Evolutionary conservation across 2,329 filamentous ascomycete genomes (phyloP).

Genomic region (Venturia effusa): DNA sequence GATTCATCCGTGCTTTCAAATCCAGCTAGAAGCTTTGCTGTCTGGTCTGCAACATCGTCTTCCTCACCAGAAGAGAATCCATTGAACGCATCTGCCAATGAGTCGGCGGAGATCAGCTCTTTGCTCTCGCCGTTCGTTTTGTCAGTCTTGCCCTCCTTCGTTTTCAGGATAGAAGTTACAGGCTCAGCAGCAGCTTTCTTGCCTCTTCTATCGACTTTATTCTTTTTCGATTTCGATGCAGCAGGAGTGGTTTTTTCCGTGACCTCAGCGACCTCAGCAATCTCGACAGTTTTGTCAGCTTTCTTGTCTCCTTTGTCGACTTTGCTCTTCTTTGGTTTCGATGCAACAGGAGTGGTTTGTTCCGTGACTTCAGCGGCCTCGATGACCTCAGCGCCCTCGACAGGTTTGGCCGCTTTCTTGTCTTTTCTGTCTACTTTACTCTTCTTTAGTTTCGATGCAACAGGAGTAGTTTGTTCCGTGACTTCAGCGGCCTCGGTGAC

Average conservation of each 20-base stretch:
- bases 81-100: constrained; percentile 14
- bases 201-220: too few species aligned
- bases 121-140: constrained; percentile 15
- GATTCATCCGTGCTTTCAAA: constrained; percentile 38
- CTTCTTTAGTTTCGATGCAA: not conserved
- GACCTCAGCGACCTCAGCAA: not conserved
- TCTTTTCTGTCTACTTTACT: not conserved
- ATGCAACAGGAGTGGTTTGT: too few species aligned
- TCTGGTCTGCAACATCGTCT: constrained; percentile 25
- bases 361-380: not conserved
- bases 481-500: too few species aligned
- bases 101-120: constrained; percentile 17
- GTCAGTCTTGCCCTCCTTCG: constrained; percentile 8
- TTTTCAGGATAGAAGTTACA: constrained; percentile 1
- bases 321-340: too few species aligned
- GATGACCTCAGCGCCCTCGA: not conserved
- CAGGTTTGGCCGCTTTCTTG: not conserved
- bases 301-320: too few species aligned
- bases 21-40: constrained; percentile 38
- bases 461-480: constrained; percentile 5
- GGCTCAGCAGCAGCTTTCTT: not conserved
- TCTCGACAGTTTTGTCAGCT: not conserved
- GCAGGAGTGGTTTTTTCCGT: constrained; percentile 6
- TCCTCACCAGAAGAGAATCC: constrained; percentile 22
- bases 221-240: not conserved